Conservation (phyloP, 352 stramenopile genomes). For the Globisporangium cederbergense region DNA sequence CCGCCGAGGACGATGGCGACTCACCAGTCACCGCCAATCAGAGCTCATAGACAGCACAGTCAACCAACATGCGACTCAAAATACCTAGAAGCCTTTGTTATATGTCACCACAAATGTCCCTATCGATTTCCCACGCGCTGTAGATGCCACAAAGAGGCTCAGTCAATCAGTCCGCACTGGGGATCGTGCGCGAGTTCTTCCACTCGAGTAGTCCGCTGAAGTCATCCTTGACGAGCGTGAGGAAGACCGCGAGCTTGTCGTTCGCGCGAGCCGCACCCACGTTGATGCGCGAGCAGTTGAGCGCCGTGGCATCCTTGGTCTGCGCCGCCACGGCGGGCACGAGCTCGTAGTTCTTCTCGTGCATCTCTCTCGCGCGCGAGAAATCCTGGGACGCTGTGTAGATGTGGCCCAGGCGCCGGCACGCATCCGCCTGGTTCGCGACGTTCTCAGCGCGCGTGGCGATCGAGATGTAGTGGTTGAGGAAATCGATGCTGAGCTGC, state of each 20-base stretch:
- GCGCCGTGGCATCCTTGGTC: conserved; percentile 33
- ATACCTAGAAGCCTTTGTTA: conserved; percentile 9
- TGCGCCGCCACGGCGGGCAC: conserved; percentile 45
- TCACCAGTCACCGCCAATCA: neutral
- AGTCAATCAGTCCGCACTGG: conserved; percentile 34
- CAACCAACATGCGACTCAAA: neutral
- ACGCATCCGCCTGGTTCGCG: conserved; percentile 84
- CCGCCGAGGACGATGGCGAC: conserved; percentile 11
- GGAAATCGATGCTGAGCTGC: conserved; percentile 81
- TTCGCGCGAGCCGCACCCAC: conserved; percentile 68
- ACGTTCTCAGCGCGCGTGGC: conserved; percentile 81
- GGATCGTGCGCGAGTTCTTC: conserved; percentile 71
- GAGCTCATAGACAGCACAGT: conserved; percentile 1
- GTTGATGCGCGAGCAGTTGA: conserved; percentile 70
- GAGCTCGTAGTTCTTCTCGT: conserved; percentile 89
- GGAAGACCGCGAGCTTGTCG: conserved; percentile 57
- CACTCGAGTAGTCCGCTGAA: conserved; percentile 67
- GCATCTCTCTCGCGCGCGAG: conserved; percentile 78
- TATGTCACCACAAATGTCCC: neutral
- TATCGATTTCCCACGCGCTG: neutral
- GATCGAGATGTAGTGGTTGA: conserved; percentile 84
- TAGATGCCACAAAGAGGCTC: neutral
- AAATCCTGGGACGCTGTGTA: conserved; percentile 83
- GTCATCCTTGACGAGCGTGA: conserved; percentile 66
- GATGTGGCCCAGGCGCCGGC: conserved; percentile 80